Evolutionary conservation across 148 eudicot species (phyloP).

Genomic region (Rheum nobile): DNA sequence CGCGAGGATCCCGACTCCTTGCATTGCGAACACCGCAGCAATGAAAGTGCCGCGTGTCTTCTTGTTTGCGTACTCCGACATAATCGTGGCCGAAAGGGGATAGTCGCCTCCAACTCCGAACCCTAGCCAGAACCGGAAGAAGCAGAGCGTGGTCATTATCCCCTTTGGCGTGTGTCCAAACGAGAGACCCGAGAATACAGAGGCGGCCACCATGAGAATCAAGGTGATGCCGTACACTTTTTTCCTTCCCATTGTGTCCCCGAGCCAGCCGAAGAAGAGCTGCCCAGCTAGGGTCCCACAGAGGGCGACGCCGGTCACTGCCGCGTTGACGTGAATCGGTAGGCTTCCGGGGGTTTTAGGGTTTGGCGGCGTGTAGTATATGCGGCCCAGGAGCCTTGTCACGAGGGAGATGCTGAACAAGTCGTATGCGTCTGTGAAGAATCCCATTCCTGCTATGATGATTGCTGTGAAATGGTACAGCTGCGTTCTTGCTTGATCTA

Average conservation of each 20-base stretch:
- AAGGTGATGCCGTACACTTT: constrained; percentile 63
- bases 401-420: constrained; percentile 59
- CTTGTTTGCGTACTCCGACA: constrained; percentile 75
- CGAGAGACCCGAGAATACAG: constrained; percentile 55
- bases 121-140: constrained; percentile 76
- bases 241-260: constrained; percentile 63
- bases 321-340: constrained; percentile 44
- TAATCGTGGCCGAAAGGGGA: constrained; percentile 66
- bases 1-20: constrained; percentile 49
- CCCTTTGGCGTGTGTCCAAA: constrained; percentile 29
- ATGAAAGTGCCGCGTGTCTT: constrained; percentile 63
- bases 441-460: constrained; percentile 71
- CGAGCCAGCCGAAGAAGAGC: constrained; percentile 70
- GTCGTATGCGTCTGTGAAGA: constrained; percentile 78
- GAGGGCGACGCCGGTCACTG: constrained; percentile 62
- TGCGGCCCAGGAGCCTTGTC: constrained; percentile 54
- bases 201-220: constrained; percentile 44
- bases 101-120: constrained; percentile 78
- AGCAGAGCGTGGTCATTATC: constrained; percentile 61
- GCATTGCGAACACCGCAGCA: constrained; percentile 78
- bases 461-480: constrained; percentile 64
- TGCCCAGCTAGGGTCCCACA: constrained; percentile 67
- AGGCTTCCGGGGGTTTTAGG: constrained; percentile 34
- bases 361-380: constrained; percentile 34
- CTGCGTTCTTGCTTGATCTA: constrained; percentile 56